Evolutionary conservation across 192 early-diverging fungal genomes (phyloP).

Genomic region (Mortierella antarctica): DNA sequence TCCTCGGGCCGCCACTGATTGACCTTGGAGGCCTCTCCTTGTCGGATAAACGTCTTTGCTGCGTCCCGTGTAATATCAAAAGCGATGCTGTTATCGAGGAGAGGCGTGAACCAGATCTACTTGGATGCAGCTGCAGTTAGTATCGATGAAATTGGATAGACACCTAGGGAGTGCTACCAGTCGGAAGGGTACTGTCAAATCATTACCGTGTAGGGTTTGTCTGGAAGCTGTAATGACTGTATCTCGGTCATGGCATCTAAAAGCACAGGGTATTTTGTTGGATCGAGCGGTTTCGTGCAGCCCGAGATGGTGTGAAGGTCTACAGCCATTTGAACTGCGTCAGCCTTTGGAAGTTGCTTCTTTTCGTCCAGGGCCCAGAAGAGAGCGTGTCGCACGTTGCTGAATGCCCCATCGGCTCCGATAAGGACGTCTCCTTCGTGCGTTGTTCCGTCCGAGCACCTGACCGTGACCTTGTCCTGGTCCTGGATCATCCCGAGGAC

Average conservation of each 20-base stretch:
- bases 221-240: constrained; percentile 41
- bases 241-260: constrained; percentile 51
- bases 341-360: constrained; percentile 32
- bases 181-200: neutral
- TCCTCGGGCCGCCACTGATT: constrained; percentile 38
- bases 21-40: constrained; percentile 39
- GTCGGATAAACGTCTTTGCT: constrained; percentile 29
- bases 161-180: neutral
- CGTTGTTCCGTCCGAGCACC: constrained; percentile 42
- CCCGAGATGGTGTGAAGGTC: constrained; percentile 44
- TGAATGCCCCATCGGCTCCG: constrained; percentile 53
- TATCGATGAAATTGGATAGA: neutral
- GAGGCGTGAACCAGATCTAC: constrained; percentile 47
- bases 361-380: constrained; percentile 48
- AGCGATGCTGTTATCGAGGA: constrained; percentile 44
- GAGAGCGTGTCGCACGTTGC: constrained; percentile 45
- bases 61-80: constrained; percentile 40
- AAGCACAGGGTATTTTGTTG: constrained; percentile 29
- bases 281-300: constrained; percentile 45
- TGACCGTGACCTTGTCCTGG: constrained; percentile 42
- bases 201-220: constrained; percentile 37
- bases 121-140: neutral
- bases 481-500: constrained; percentile 38
- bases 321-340: constrained; percentile 21
- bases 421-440: constrained; percentile 50